Conservation (phyloP, 225 moss, liverwort and hornwort species). For the Anthoceros angustus region DNA sequence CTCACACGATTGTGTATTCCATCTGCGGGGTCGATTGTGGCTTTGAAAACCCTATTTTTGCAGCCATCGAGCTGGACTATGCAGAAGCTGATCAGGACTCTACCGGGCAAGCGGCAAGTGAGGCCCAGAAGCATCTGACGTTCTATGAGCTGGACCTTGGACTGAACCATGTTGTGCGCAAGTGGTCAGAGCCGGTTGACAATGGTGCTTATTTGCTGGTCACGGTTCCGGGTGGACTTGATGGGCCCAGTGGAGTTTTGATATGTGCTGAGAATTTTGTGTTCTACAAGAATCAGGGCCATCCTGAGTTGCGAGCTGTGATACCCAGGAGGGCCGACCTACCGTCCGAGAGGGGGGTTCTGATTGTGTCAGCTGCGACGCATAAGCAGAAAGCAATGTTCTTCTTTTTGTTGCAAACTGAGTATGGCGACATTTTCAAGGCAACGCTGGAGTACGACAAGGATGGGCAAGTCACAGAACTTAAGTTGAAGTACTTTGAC, state of each 20-base stretch:
- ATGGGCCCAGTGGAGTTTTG: slow-evolving; percentile 92
- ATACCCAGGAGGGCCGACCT: slow-evolving; percentile 89
- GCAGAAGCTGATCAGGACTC: slow-evolving; percentile 96
- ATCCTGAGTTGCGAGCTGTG: slow-evolving; percentile 82
- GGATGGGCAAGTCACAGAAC: slow-evolving; percentile 76
- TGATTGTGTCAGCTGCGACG: slow-evolving; percentile 87
- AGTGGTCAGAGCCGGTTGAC: slow-evolving; percentile 97
- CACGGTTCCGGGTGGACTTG: slow-evolving; percentile 91
- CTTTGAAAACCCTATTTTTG: slow-evolving; percentile 96
- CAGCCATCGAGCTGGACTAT: slow-evolving; percentile 92
- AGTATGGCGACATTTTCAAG: slow-evolving; percentile 96
- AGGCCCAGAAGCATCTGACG: slow-evolving; percentile 96
- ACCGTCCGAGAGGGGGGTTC: slow-evolving; percentile 73
- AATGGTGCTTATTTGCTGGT: slow-evolving; percentile 92
- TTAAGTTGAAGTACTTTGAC: slow-evolving; percentile 64
- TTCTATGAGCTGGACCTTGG: slow-evolving; percentile 97
- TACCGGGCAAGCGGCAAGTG: slow-evolving; percentile 79
- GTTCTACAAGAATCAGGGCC: slow-evolving; percentile 92
- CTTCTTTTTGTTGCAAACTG: slow-evolving; percentile 89
- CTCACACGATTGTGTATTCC: slow-evolving; percentile 91
- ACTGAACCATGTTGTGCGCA: slow-evolving; percentile 85
- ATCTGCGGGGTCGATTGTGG: slow-evolving; percentile 95
- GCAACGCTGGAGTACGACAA: slow-evolving; percentile 79
- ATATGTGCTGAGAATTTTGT: slow-evolving; percentile 99
- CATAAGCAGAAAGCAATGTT: slow-evolving; percentile 86